phyloP scores from a whole-genome alignment of 2,329 filamentous ascomycete genomes.

The Aspergillus floridensis region DNA sequence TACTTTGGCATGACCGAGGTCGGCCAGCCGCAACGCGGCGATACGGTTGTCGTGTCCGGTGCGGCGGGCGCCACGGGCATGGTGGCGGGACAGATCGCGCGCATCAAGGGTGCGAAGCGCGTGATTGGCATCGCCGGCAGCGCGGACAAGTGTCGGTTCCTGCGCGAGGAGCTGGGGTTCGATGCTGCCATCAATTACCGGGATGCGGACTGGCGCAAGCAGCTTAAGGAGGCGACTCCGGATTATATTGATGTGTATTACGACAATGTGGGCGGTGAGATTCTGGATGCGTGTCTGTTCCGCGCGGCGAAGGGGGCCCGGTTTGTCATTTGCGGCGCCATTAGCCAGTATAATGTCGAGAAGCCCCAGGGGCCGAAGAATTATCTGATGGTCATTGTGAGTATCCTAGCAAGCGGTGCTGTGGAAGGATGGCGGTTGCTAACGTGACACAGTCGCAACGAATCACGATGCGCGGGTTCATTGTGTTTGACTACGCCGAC shows the following conservation, averaged over 20 bases:
- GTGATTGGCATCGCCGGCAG: conserved; percentile 66
- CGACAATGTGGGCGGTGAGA: conserved; percentile 72
- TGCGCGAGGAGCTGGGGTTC: conserved; percentile 63
- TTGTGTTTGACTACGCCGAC: conserved; percentile 65
- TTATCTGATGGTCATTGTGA: conserved; percentile 42
- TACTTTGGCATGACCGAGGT: conserved; percentile 72
- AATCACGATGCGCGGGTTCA: conserved; percentile 65
- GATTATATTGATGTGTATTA: conserved; percentile 67
- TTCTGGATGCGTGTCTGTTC: conserved; percentile 63
- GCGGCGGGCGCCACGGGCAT: conserved; percentile 76
- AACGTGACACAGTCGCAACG: conserved; percentile 32
- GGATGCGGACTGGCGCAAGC: conserved; percentile 57
- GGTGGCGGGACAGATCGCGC: conserved; percentile 75
- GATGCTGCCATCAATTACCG: conserved; percentile 71
- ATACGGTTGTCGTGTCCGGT: conserved; percentile 74
- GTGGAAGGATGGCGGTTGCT: conserved; percentile 7
- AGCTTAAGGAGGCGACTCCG: conserved; percentile 60
- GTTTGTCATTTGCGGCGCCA: conserved; percentile 69
- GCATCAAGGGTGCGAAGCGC: conserved; percentile 62
- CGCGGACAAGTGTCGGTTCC: conserved; percentile 65
- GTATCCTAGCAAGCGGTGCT: background rate
- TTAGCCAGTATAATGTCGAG: conserved; percentile 65
- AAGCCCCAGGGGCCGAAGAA: conserved; percentile 57
- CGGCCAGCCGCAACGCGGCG: conserved; percentile 64
- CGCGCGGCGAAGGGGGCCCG: conserved; percentile 62